Evolutionary conservation across 2,329 filamentous ascomycete genomes (phyloP).

Genomic region (Aspergillus awamori): DNA sequence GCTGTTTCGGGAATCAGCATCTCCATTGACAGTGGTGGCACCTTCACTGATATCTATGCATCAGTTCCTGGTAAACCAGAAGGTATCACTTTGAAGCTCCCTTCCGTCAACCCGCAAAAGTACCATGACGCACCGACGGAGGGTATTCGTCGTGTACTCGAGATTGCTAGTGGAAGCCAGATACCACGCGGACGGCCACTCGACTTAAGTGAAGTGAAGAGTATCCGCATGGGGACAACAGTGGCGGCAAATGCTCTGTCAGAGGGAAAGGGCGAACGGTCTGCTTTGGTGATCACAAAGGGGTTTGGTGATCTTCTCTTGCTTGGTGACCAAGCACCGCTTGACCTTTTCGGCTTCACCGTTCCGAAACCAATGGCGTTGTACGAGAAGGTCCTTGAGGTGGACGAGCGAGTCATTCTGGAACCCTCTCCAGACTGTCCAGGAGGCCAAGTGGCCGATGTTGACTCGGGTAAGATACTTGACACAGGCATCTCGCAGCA

Average conservation of each 20-base stretch:
- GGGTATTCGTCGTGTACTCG: slow-evolving; percentile 16
- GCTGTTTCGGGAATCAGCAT: slow-evolving; percentile 14
- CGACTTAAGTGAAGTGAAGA: slow-evolving; percentile 23
- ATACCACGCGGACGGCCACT: slow-evolving; percentile 13
- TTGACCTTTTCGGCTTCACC: slow-evolving; percentile 82
- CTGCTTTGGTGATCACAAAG: slow-evolving; percentile 59
- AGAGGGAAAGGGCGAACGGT: slow-evolving; percentile 26
- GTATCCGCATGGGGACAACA: slow-evolving; percentile 86
- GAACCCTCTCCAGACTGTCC: slow-evolving; percentile 27
- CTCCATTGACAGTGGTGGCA: slow-evolving; percentile 17
- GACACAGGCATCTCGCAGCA: slow-evolving; percentile 62
- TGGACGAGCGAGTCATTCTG: slow-evolving; percentile 51
- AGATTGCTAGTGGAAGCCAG: slow-evolving; percentile 9
- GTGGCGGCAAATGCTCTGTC: slow-evolving; percentile 82
- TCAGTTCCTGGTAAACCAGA: slow-evolving; percentile 12
- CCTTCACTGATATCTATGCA: slow-evolving; percentile 15
- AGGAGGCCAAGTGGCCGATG: slow-evolving; percentile 19
- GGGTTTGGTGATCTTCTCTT: slow-evolving; percentile 81
- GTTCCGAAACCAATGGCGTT: slow-evolving; percentile 71
- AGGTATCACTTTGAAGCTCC: slow-evolving; percentile 16
- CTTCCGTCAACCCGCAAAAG: slow-evolving; percentile 15
- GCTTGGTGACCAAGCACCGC: slow-evolving; percentile 84
- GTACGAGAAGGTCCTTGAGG: slow-evolving; percentile 29
- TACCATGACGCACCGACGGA: slow-evolving; percentile 18
- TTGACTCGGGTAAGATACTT: slow-evolving; percentile 59